These are phyloP conservation scores for Tolypocladium capitatum DNA, from an alignment of 2,329 filamentous ascomycete species.

Conservation along the genomic window DNA sequence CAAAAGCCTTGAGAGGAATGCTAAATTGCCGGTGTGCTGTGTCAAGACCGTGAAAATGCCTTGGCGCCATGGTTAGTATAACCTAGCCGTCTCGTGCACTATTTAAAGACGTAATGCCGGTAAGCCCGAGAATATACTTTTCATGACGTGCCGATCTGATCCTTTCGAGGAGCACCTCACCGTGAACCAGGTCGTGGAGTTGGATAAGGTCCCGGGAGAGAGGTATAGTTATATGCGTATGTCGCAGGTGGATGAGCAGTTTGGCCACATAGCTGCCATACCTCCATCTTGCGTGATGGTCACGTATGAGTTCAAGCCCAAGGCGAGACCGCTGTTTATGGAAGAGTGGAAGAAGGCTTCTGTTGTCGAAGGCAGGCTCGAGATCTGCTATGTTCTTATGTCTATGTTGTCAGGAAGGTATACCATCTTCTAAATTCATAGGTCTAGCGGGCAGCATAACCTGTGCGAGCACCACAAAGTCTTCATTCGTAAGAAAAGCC, in stretches of 20 bases:
- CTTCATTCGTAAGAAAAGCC: neutral
- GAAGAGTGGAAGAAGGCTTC: slow-evolving; percentile 17
- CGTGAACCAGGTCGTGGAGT: too few relatives aligned
- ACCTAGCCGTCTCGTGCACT: too few relatives aligned
- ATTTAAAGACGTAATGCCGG: too few relatives aligned
- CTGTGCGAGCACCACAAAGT: neutral
- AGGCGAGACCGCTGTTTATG: slow-evolving; percentile 13
- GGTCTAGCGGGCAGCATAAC: neutral
- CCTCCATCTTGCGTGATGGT: slow-evolving; percentile 4
- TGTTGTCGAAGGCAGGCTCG: slow-evolving; percentile 15
- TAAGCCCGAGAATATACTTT: too few relatives aligned
- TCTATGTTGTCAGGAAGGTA: slow-evolving; percentile 13
- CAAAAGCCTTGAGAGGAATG: neutral
- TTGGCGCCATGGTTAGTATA: too few relatives aligned
- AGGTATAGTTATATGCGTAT: too few relatives aligned
- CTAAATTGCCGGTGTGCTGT: neutral
- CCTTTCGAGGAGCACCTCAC: too few relatives aligned
- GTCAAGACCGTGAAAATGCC: neutral
- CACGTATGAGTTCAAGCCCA: slow-evolving; percentile 10
- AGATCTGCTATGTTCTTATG: slow-evolving; percentile 15
- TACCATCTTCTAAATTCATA: neutral
- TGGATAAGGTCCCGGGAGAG: too few relatives aligned
- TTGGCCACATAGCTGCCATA: too few relatives aligned
- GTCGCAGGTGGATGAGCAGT: too few relatives aligned
- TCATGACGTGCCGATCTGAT: too few relatives aligned